Evolutionary conservation across 768 basidiomycete species (phyloP).

Genomic region (Collybia nuda): DNA sequence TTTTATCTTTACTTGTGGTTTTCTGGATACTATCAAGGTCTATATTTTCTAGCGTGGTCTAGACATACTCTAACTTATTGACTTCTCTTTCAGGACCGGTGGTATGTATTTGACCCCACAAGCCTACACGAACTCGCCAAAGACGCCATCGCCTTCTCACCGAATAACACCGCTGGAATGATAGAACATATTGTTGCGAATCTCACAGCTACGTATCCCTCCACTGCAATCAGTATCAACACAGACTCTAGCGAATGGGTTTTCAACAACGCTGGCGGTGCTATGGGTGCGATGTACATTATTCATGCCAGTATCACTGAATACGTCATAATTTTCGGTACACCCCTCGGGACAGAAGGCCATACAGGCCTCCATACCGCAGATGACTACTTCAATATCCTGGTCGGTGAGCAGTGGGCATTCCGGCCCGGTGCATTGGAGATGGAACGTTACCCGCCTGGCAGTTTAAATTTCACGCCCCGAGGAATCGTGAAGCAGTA

Average conservation of each 20-base stretch:
- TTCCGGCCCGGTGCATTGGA: constrained; percentile 79
- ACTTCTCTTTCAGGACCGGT: constrained; percentile 58
- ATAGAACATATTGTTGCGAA: constrained; percentile 80
- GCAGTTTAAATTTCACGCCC: constrained; percentile 81
- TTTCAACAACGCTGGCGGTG: constrained; percentile 96
- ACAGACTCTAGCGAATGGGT: constrained; percentile 80
- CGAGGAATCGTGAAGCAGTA: constrained; percentile 92
- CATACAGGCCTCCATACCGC: constrained; percentile 93
- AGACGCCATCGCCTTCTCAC: constrained; percentile 66
- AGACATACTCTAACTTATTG: background rate
- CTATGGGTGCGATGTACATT: constrained; percentile 98
- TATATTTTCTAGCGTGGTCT: constrained; percentile 1
- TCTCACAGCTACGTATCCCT: constrained; percentile 72
- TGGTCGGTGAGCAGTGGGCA: constrained; percentile 94
- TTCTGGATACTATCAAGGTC: constrained; percentile 68
- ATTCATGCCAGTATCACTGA: constrained; percentile 98
- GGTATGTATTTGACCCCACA: constrained; percentile 82
- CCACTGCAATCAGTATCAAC: constrained; percentile 55
- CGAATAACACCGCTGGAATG: constrained; percentile 69
- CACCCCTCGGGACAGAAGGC: constrained; percentile 95
- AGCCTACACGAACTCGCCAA: constrained; percentile 72
- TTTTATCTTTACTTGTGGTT: constrained; percentile 40
- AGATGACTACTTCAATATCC: constrained; percentile 97
- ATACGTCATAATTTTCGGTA: constrained; percentile 95
- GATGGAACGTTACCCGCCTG: constrained; percentile 83